Evolutionary conservation across 495 filamentous ascomycete genomes (phyloP), one percentile per base, ranked within the genome.

Genomic region (Aspergillus panamensis): DNA sequence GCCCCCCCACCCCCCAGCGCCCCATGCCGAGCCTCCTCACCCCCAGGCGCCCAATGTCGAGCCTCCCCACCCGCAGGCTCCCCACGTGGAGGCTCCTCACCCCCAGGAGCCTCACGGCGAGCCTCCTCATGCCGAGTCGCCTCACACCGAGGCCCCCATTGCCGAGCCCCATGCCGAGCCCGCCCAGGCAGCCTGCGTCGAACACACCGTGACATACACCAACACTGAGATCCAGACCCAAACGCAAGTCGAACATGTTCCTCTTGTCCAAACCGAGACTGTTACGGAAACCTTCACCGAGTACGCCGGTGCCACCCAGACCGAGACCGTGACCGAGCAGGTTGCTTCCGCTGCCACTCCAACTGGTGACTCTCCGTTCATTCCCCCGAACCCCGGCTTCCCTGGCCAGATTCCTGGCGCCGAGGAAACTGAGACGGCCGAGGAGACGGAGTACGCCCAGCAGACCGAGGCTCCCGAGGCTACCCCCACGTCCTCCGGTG

Each of bases 181-280:
- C 10, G 31, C 13, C 29, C 6, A 20, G 3, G 8, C 29, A 7
- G 6, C 53, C 7, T 48, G 30, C 8, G 43, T 73, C 31, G 63
- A 69, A 16, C 67, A 37, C 32, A 70, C 71, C 3, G 66, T 71
- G 53, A 67, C 71, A 43, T 62, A 69, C 62, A 66, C 74, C 32
- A 55, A 40, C 6, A 47, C 29, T n/a, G 29, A n/a, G n/a, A n/a
- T n/a, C n/a, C n/a, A n/a, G n/a, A n/a, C n/a, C n/a, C n/a, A n/a
- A n/a, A n/a, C n/a, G n/a, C n/a, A n/a, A n/a, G n/a, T n/a, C n/a
- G n/a, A 45, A 25, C 8, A 17, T 32, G 6, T 30, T 8, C 17
- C 29, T 30, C 39, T 42, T 10, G 6, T 14, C 3, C 21, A 66
- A 8, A 35, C 29, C 42, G 10, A 47, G 8, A 32, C 40, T 35